phyloP scores from a whole-genome alignment of 75 land plant genomes.

The Selaginella tamariscina region DNA sequence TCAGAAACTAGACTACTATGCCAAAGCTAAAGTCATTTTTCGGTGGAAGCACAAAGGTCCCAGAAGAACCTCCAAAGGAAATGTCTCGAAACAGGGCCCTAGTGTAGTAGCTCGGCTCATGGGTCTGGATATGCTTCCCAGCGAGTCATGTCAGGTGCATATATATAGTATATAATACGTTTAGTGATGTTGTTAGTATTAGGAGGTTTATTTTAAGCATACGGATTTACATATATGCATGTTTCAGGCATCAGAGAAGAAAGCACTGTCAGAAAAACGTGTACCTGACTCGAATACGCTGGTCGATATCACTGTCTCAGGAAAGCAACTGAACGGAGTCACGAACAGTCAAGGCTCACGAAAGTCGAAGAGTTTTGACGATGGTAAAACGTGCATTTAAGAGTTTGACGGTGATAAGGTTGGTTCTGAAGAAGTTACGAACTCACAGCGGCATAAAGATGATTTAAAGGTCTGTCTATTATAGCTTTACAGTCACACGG shows the following conservation, averaged over 20 bases:
- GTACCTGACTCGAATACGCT: not conserved
- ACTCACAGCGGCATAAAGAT: not conserved
- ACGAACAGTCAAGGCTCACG: not conserved
- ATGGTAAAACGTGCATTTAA: too few species aligned
- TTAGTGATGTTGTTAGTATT: too few species aligned
- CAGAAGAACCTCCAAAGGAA: not conserved
- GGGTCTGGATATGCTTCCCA: not conserved
- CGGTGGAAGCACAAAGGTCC: not conserved
- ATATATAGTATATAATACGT: too few species aligned
- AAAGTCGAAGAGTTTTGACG: not conserved
- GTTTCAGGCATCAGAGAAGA: not conserved
- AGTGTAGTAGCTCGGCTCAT: not conserved
- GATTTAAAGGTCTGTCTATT: not conserved
- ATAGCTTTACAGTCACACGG: too few species aligned
- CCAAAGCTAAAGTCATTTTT: not conserved
- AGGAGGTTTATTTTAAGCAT: too few species aligned
- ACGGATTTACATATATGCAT: too few species aligned
- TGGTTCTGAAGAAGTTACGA: too few species aligned
- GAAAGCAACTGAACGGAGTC: not conserved
- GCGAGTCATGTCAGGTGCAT: not conserved
- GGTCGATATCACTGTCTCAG: not conserved
- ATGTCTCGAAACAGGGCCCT: not conserved
- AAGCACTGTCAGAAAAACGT: not conserved
- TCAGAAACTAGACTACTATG: not conserved
- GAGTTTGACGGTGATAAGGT: not conserved